Evolutionary conservation across 768 basidiomycete species (phyloP).

Genomic region (Mycena vulgaris): DNA sequence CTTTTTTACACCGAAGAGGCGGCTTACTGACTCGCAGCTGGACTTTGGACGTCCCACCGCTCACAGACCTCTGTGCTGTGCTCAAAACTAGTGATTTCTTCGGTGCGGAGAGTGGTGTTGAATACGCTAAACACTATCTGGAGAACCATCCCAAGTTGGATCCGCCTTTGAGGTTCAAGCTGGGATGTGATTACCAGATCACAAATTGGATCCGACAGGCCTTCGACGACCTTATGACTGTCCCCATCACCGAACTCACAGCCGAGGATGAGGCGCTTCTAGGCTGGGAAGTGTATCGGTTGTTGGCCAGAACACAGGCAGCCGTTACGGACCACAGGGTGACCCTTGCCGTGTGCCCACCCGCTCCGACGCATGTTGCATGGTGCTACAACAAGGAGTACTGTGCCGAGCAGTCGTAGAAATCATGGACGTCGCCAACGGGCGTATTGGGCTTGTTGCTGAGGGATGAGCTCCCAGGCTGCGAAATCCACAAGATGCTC

Average conservation of each 20-base stretch:
- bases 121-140: not conserved
- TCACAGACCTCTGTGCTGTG: not conserved
- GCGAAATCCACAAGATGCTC: constrained; percentile 1
- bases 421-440: not conserved
- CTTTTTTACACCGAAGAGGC: too few relatives aligned
- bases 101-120: not conserved
- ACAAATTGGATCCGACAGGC: not conserved
- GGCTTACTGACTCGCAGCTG: not conserved
- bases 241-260: not conserved
- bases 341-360: not conserved
- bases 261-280: constrained; percentile 5
- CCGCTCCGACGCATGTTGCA: not conserved
- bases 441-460: constrained; percentile 16
- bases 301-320: constrained; percentile 20
- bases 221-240: constrained; percentile 17
- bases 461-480: constrained; percentile 5
- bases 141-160: not conserved
- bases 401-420: not conserved
- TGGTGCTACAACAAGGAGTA: not conserved
- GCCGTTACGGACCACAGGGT: constrained; percentile 2
- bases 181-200: constrained; percentile 18
- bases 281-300: constrained; percentile 15
- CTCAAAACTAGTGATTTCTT: constrained; percentile 17
- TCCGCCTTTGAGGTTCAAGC: not conserved
- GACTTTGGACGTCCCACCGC: not conserved